These are phyloP conservation scores for Pulveroboletus ravenelii DNA, from an alignment of 768 basidiomycete genomes.

Conservation along the genomic window DNA sequence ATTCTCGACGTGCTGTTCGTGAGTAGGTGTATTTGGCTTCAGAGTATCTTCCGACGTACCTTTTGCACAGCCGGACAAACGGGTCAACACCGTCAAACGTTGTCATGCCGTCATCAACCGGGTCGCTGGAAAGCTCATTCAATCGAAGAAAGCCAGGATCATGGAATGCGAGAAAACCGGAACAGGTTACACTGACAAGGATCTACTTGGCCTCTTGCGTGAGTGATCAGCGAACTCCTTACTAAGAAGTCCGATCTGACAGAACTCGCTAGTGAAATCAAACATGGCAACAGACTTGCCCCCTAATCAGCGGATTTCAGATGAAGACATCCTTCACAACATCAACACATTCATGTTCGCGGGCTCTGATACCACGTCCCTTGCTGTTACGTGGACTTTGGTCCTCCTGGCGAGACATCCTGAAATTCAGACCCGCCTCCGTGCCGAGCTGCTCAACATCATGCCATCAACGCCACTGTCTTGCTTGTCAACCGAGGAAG, in stretches of 20 bases:
- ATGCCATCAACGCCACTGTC: slow-evolving; percentile 38
- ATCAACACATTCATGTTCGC: slow-evolving; percentile 90
- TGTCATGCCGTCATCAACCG: slow-evolving; percentile 61
- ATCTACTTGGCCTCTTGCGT: slow-evolving; percentile 76
- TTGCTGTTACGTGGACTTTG: slow-evolving; percentile 83
- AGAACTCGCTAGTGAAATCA: slow-evolving; percentile 60
- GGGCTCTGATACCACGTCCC: slow-evolving; percentile 82
- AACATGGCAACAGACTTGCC: slow-evolving; percentile 70
- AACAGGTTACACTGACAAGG: slow-evolving; percentile 54
- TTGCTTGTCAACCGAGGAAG: slow-evolving; percentile 57
- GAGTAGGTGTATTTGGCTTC: slow-evolving; percentile 23
- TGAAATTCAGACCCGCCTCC: slow-evolving; percentile 62
- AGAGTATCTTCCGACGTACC: background rate
- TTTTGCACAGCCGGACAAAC: slow-evolving; percentile 47
- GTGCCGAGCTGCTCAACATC: slow-evolving; percentile 58
- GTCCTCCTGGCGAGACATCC: slow-evolving; percentile 66
- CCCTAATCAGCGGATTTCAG: slow-evolving; percentile 70
- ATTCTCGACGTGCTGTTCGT: slow-evolving; percentile 52
- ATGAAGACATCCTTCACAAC: slow-evolving; percentile 80
- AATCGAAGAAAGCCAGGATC: slow-evolving; percentile 74
- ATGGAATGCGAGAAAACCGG: slow-evolving; percentile 53
- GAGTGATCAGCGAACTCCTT: slow-evolving; percentile 27
- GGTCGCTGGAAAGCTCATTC: slow-evolving; percentile 70
- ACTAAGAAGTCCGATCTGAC: slow-evolving; percentile 6
- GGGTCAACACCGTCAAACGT: slow-evolving; percentile 44